Percentiles rank a stretch among this genome's conserved stretches.
Conservation (phyloP, 305 asterid genomes). For the Fraxinus floribunda region DNA sequence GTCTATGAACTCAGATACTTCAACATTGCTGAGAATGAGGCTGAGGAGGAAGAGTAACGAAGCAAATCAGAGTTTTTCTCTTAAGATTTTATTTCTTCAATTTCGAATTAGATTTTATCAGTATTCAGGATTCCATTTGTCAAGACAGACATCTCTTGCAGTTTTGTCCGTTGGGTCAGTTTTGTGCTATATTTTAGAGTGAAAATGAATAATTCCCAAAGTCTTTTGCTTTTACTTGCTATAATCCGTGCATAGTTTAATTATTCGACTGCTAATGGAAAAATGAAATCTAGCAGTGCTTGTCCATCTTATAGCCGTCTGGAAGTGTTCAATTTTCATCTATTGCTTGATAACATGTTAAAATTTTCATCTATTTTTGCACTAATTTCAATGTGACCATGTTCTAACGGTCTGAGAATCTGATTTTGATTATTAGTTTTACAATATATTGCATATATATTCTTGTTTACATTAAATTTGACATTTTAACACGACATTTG, state of each 20-base stretch:
- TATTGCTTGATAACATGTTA: background rate
- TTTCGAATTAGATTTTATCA: background rate
- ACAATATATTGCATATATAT: too few species aligned
- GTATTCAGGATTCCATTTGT: background rate
- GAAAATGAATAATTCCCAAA: background rate
- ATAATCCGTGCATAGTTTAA: background rate
- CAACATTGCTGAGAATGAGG: slow-evolving; percentile 95
- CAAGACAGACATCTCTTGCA: background rate
- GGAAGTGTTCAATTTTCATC: background rate
- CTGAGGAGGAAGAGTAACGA: slow-evolving; percentile 73
- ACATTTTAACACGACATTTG: too few species aligned
- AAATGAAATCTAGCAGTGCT: background rate
- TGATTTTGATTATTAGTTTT: too few species aligned
- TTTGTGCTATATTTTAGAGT: background rate
- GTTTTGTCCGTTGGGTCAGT: background rate
- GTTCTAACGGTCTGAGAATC: background rate
- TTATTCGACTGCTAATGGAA: too few species aligned
- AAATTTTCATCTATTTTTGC: background rate
- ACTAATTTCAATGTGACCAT: background rate
- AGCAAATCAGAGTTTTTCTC: background rate
- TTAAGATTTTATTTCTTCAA: background rate
- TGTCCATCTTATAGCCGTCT: background rate
- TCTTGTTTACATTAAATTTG: too few species aligned
- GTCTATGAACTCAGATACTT: slow-evolving; percentile 84
- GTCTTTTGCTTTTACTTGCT: background rate